These are phyloP conservation scores for Suillus weaverae DNA, from an alignment of 768 basidiomycete genomes.

Conservation along the genomic window DNA sequence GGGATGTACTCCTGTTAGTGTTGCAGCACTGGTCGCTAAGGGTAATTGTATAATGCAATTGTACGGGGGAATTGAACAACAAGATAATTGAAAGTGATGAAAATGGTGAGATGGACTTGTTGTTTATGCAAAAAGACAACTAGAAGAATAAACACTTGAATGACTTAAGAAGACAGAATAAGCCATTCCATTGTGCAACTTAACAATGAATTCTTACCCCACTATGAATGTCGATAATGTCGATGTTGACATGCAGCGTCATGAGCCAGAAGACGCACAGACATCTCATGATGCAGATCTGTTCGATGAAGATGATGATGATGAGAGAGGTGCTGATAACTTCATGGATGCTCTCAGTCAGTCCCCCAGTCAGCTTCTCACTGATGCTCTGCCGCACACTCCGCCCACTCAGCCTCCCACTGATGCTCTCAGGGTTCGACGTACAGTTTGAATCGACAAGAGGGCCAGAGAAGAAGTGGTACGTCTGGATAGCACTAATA, in stretches of 20 bases:
- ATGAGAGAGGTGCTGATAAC: no score
- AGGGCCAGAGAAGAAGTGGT: background rate
- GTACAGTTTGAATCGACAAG: background rate
- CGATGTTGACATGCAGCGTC: no score
- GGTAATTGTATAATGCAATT: background rate
- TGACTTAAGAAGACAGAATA: no score
- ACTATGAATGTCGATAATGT: no score
- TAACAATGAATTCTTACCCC: no score
- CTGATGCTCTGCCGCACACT: no score
- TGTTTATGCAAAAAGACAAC: background rate
- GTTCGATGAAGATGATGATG: background rate
- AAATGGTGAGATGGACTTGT: background rate
- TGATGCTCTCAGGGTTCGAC: background rate
- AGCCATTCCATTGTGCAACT: no score
- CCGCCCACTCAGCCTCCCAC: no score
- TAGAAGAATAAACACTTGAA: background rate
- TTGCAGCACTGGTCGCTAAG: background rate
- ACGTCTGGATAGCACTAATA: background rate
- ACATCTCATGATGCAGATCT: background rate
- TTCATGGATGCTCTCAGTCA: no score
- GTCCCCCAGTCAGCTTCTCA: no score
- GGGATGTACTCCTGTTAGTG: no score
- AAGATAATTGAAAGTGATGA: background rate
- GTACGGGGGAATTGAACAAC: background rate
- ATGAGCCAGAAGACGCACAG: background rate